Evolutionary conservation across 129 eudicot species (phyloP).

Genomic region (Pittosporum tobira): DNA sequence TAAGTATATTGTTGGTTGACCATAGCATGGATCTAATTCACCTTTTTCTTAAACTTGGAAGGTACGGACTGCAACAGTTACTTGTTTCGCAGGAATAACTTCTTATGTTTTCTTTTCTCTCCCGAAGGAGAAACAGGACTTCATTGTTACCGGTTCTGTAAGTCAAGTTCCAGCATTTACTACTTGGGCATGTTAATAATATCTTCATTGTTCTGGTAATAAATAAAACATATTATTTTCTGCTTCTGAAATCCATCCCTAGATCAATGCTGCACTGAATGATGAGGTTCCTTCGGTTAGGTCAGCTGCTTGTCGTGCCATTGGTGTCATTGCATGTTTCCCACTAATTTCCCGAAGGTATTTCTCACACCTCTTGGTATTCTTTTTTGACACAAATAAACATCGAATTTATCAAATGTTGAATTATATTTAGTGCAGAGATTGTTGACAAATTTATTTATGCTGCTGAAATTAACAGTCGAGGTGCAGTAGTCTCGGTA

Average conservation of each 20-base stretch:
- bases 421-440: slow-evolving; percentile 40
- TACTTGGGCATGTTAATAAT: neutral
- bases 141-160: slow-evolving; percentile 53
- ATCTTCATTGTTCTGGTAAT: neutral
- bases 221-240: neutral
- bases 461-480: slow-evolving; percentile 59
- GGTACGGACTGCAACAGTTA: slow-evolving; percentile 93
- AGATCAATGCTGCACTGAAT: slow-evolving; percentile 63
- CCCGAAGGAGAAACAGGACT: slow-evolving; percentile 57
- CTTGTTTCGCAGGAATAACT: slow-evolving; percentile 96
- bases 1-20: neutral
- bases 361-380: neutral
- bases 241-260: slow-evolving; percentile 10
- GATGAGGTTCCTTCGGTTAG: slow-evolving; percentile 88
- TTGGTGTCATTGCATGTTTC: slow-evolving; percentile 90
- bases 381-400: neutral
- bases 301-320: slow-evolving; percentile 98
- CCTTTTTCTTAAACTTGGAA: slow-evolving; percentile 15
- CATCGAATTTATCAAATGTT: slow-evolving; percentile 8
- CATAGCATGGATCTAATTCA: slow-evolving; percentile 8
- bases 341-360: slow-evolving; percentile 69
- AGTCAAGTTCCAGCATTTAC: slow-evolving; percentile 21
- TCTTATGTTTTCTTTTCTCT: slow-evolving; percentile 62
- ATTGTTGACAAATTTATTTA: slow-evolving; percentile 58
- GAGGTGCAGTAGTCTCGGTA: slow-evolving; percentile 59